These are phyloP conservation scores for Botrytis fragariae DNA, from an alignment of 2,329 filamentous ascomycete species.

Conservation along the genomic window DNA sequence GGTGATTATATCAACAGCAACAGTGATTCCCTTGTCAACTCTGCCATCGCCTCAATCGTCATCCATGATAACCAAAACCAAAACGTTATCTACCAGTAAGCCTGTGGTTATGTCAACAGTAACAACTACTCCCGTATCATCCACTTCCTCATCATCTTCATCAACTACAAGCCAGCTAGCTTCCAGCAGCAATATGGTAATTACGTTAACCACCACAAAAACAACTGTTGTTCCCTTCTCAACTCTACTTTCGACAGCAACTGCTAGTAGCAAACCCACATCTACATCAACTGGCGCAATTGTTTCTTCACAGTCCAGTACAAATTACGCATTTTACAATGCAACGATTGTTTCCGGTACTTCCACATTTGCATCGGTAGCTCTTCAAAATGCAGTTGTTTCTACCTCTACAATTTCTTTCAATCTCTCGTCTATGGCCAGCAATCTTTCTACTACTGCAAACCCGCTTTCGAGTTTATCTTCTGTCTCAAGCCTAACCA, in stretches of 20 bases:
- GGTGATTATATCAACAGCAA: slow-evolving; percentile 22
- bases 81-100: background rate
- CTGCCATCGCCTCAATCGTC: background rate
- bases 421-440: background rate
- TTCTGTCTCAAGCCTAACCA: background rate
- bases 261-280: background rate
- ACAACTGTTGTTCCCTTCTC: background rate
- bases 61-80: background rate
- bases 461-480: background rate
- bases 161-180: background rate
- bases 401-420: background rate
- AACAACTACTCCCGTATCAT: background rate
- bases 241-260: background rate
- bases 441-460: slow-evolving; percentile 8
- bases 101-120: background rate
- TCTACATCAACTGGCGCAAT: background rate
- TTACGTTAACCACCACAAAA: background rate
- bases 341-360: background rate
- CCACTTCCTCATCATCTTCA: background rate
- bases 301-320: background rate
- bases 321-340: background rate
- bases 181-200: background rate
- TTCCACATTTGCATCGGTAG: background rate
- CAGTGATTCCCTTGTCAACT: slow-evolving; percentile 25
- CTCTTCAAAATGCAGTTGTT: slow-evolving; percentile 4